phyloP scores from a whole-genome alignment of 345 rosid species.

The Barbarea vulgaris region DNA sequence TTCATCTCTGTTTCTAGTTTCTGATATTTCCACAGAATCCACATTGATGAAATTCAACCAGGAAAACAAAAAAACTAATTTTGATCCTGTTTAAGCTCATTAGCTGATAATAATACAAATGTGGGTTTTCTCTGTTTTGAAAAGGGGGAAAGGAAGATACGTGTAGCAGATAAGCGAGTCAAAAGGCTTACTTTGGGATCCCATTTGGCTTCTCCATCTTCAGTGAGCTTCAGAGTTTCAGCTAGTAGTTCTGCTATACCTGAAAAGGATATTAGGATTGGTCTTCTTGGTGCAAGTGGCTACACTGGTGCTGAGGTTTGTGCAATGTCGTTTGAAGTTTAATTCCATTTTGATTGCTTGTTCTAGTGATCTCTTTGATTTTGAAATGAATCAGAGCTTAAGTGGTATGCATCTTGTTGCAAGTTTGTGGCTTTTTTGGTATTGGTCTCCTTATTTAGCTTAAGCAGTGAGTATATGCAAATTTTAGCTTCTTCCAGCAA shows the following conservation, averaged over 20 bases:
- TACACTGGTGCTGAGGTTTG: conserved; percentile 99
- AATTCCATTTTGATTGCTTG: background rate
- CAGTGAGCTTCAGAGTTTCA: conserved; percentile 45
- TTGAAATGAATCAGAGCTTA: conserved; percentile 15
- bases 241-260: conserved; percentile 35
- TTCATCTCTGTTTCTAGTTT: background rate
- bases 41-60: background rate
- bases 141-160: conserved; percentile 41
- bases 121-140: background rate
- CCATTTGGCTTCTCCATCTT: conserved; percentile 40
- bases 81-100: background rate
- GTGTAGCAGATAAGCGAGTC: conserved; percentile 35
- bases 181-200: conserved; percentile 44
- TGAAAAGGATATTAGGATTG: conserved; percentile 66
- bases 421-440: conserved; percentile 9
- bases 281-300: conserved; percentile 98
- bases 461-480: background rate
- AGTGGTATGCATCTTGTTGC: conserved; percentile 8
- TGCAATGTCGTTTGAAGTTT: background rate
- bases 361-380: background rate
- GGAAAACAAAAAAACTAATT: background rate
- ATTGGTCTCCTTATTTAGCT: background rate
- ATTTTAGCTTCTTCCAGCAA: background rate
- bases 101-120: background rate
- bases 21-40: background rate